These are phyloP conservation scores for Austroboletus novae-zelandiae DNA, from an alignment of 1,284 basidiomycete species.

Conservation along the genomic window DNA sequence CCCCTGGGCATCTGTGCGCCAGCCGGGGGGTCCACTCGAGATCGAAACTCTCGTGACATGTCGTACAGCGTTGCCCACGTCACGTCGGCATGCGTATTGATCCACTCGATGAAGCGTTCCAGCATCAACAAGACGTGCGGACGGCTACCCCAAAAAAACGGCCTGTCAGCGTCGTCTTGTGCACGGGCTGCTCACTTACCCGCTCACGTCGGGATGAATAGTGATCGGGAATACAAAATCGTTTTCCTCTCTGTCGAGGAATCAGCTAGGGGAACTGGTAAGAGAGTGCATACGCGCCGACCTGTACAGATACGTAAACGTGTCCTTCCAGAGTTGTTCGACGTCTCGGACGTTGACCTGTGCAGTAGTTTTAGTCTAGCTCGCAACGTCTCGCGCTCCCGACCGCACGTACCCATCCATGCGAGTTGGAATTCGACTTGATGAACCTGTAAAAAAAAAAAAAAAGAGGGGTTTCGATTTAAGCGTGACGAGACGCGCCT, in stretches of 20 bases:
- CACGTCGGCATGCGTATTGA: constrained; percentile 70
- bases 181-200: constrained; percentile 41
- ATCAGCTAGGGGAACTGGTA: too few relatives aligned
- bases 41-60: constrained; percentile 56
- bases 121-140: constrained; percentile 73
- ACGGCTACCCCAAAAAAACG: constrained; percentile 34
- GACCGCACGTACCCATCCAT: constrained; percentile 71
- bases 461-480: not conserved
- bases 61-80: constrained; percentile 75
- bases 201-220: constrained; percentile 78
- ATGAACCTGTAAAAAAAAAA: constrained; percentile 54
- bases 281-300: too few relatives aligned
- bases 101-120: constrained; percentile 78
- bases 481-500: too few relatives aligned
- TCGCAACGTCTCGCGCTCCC: too few relatives aligned
- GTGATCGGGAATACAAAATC: constrained; percentile 79
- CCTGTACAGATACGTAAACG: constrained; percentile 68
- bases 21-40: constrained; percentile 35
- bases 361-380: too few relatives aligned
- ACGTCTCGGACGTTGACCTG: constrained; percentile 69
- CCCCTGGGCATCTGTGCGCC: constrained; percentile 48
- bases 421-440: constrained; percentile 62
- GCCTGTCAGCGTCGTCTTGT: constrained; percentile 1
- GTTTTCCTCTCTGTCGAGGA: constrained; percentile 62
- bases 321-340: constrained; percentile 77